Evolutionary conservation across 106 monocot species (phyloP).

Genomic region (Dioscorea zingiberensis): DNA sequence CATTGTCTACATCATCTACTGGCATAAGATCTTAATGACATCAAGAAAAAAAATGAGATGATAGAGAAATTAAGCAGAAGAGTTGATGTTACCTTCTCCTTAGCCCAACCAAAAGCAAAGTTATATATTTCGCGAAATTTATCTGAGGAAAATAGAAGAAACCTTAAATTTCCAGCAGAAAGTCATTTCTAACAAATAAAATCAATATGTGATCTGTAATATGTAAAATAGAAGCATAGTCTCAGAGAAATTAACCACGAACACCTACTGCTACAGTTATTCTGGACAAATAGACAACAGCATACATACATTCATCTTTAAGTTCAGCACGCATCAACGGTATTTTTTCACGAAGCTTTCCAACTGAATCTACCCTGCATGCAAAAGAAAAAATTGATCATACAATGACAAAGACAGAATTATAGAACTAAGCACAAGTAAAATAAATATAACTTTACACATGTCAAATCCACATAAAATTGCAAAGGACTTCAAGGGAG

Average conservation of each 20-base stretch:
- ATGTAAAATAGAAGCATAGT: no score
- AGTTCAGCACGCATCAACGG: constrained; percentile 80
- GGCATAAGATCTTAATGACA: no score
- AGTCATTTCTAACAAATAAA: no score
- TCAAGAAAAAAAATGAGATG: no score
- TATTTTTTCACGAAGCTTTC: constrained; percentile 82
- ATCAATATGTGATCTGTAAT: no score
- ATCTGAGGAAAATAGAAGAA: constrained; percentile 34
- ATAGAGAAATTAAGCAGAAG: no score
- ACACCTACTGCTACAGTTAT: no score
- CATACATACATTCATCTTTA: constrained; percentile 87
- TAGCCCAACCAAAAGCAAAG: constrained; percentile 95
- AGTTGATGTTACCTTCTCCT: constrained; percentile 68
- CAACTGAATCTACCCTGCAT: constrained; percentile 86
- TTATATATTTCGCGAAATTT: constrained; percentile 97
- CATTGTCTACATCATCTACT: no score
- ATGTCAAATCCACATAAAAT: not conserved
- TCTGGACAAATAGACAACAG: not conserved
- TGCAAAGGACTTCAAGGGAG: no score
- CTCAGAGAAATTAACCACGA: no score
- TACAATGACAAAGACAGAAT: no score
- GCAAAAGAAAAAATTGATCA: no score
- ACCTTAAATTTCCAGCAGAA: not conserved
- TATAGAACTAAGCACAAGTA: not conserved
- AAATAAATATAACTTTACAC: not conserved